Percentiles rank a stretch among this genome's conserved stretches.
phyloP scores from a whole-genome alignment of 2,329 filamentous ascomycete genomes.

The Leptographium procerum region DNA sequence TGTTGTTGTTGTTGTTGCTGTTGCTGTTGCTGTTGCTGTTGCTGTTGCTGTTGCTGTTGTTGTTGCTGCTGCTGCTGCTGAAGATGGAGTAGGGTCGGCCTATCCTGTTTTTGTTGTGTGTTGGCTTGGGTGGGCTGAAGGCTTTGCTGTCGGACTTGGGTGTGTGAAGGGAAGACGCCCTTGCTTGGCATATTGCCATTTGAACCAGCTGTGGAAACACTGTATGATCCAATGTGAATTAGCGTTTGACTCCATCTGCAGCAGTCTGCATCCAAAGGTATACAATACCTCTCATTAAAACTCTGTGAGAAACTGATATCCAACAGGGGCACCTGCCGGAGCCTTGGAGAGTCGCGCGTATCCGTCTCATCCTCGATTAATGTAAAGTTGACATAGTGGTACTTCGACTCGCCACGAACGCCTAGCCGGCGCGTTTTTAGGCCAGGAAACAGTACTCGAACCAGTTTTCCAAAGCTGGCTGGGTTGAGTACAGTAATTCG shows the following conservation, averaged over 20 bases:
- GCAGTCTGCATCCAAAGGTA: background rate
- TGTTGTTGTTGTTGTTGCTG: slow-evolving; percentile 15
- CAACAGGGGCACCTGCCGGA: slow-evolving; percentile 36
- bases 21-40: slow-evolving; percentile 3
- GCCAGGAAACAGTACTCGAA: slow-evolving; percentile 89
- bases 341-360: slow-evolving; percentile 30
- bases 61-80: slow-evolving; percentile 5
- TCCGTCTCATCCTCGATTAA: slow-evolving; percentile 46
- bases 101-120: slow-evolving; percentile 4
- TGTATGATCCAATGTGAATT: background rate
- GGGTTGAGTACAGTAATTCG: slow-evolving; percentile 92
- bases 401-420: slow-evolving; percentile 93
- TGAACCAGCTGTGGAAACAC: background rate
- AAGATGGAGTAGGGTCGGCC: background rate
- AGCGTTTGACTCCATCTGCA: background rate
- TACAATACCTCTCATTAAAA: slow-evolving; percentile 33
- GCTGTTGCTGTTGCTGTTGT: slow-evolving; percentile 3
- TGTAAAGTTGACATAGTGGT: slow-evolving; percentile 74
- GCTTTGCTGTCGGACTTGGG: background rate
- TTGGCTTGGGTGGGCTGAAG: background rate
- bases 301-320: slow-evolving; percentile 37
- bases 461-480: slow-evolving; percentile 93
- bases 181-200: slow-evolving; percentile 1
- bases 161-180: slow-evolving; percentile 2
- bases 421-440: slow-evolving; percentile 86